Evolutionary conservation across 805 yeast species (phyloP), one percentile per base, ranked within the genome.

Genomic region (Metschnikowia lunata): DNA sequence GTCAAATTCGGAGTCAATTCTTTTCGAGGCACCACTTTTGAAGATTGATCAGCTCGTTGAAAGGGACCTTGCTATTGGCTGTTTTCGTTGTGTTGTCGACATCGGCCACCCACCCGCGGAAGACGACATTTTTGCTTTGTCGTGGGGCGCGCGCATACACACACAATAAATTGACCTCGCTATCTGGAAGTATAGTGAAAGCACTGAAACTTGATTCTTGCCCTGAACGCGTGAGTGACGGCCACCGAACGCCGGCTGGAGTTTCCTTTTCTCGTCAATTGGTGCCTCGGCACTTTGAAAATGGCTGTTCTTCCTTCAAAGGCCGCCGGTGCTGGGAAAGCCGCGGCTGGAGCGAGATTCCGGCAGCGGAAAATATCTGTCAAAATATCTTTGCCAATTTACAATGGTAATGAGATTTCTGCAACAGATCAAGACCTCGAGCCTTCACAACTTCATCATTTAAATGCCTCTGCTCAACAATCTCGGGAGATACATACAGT

Each of bases 311-410:
- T 65, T 42, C 72, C 72, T 44, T 60, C 72, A 31, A 67, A 64
- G 36, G 62, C 60, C 39, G 59, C 66, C 42, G 52, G 57, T 67
- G 36, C 54, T 49, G 46, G 70, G 47, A 43, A 69, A 50, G 47
- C 56, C 37, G 50, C 54, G 41, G 72, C 79, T 18, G 78, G 79
- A 42, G 85, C 91, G 34, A 72, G 97, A 49, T 90, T 90, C 66
- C 82, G 99, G 53, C 97, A 91, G 72, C 78, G 98, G 48, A 93
- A 93, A 68, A 90, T 91, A 53, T 85, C 95, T 38, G 93, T 90
- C 38, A 93, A 90, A 63, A 96, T 89, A 62, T 80, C 86, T 9
- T 75, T 91, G 46, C 83, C 83, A 48, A 83, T 91, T 8, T 77
- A 83, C 61, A 77, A 78, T 59, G 95, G 88, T 54, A 70, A 74